Conservation (phyloP, 2,329 filamentous ascomycete genomes). For the Raffaelea albimanens region DNA sequence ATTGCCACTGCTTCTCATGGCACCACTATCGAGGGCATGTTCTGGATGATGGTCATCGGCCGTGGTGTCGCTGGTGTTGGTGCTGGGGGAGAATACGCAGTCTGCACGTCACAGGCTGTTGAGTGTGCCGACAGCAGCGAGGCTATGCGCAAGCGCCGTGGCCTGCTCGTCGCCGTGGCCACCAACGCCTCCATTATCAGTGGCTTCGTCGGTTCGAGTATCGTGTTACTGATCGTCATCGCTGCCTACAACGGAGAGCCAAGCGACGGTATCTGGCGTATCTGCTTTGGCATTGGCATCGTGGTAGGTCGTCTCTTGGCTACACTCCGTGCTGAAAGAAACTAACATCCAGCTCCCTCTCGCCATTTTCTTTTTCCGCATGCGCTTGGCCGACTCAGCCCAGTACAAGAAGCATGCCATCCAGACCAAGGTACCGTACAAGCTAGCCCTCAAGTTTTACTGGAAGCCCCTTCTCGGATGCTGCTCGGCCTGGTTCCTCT, state of each 20-base stretch:
- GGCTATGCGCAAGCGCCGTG: conserved; percentile 16
- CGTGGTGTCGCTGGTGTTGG: conserved; percentile 23
- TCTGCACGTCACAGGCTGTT: conserved; percentile 18
- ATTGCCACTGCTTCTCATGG: conserved; percentile 36
- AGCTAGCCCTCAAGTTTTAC: conserved; percentile 36
- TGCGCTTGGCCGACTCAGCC: conserved; percentile 38
- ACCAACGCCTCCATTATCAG: conserved; percentile 29
- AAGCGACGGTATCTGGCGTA: conserved; percentile 32
- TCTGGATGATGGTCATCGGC: conserved; percentile 38
- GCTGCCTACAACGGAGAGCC: conserved; percentile 22
- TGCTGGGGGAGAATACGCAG: conserved; percentile 25
- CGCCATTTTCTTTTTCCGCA: conserved; percentile 43
- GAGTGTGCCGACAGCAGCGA: conserved; percentile 20
- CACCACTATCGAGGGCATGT: conserved; percentile 25
- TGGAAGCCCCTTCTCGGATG: conserved; percentile 44
- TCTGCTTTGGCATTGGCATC: conserved; percentile 34
- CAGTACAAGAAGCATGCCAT: conserved; percentile 40
- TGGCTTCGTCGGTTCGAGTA: conserved; percentile 20
- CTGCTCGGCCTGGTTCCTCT: conserved; percentile 42
- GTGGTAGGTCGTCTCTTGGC: conserved; percentile 16
- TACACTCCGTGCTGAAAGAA: no score
- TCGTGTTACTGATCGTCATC: conserved; percentile 33
- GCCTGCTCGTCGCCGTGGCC: conserved; percentile 26
- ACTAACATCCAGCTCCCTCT: conserved; percentile 27
- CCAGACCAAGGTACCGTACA: conserved; percentile 33